Base-by-base conservation (phyloP, 768 basidiomycete genomes). In the Steccherinum ochraceum region DNA sequence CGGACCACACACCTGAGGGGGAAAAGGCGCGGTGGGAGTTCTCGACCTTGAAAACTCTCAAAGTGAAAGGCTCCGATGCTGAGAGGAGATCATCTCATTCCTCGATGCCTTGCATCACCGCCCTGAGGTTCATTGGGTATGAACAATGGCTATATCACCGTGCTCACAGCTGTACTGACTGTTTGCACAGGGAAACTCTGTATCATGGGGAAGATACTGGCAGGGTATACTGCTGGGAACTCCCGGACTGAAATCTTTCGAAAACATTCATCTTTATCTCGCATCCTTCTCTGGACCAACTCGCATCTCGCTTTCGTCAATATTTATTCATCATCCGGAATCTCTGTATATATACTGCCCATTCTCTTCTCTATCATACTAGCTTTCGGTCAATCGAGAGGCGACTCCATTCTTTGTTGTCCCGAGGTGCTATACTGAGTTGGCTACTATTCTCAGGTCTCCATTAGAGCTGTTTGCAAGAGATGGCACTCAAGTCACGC, bases 41-140 rank as follows among this genome's bases (percentile, higher is more conserved):
- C 67, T 69, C 78, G 10, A 80, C 81, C 12, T 69, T 90, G 50
- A 72, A 86, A 57, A 77, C 76, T 51, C 74, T 94, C 74, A 80
- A 83, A 64, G 75, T 76, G 48, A 73, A 79, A 58, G 67, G 71
- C 54, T 19, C 56, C 7, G 56, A 61, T 27, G 56, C 59, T 1
- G 58, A 53, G 51, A 50, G 48, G 63, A 63, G 16, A 70, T 69
- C 16, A 7, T 35, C 16, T 24, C 72, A 72, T 46, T 69, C 76
- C 24, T 62, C 72, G 0, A 50, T 48, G 5, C 78, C 83, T 16
- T 73, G 77, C 20, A 74, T 93, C 46, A 90, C 84, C 1, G 82
- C 89, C n/a, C 70, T 96, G 59, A 80, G 77, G 58, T 95, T 95
- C 58, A 69, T 85, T 20, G 89, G 87, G 93, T 91, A 64, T 49